Evolutionary conservation across 768 basidiomycete species (phyloP).

Genomic region (Tulasnella calospora): DNA sequence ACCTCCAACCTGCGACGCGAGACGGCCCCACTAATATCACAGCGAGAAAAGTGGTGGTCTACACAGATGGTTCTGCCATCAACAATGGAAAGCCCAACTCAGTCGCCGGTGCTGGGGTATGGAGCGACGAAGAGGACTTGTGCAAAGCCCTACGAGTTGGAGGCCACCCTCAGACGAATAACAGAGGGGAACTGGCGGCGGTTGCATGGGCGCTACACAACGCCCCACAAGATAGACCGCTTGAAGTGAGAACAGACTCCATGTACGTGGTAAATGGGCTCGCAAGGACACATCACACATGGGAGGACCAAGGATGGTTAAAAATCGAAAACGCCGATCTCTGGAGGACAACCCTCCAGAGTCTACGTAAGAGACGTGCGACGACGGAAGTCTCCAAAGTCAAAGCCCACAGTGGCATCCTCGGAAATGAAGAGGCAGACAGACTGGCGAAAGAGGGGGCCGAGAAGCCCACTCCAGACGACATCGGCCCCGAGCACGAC

Average conservation of each 20-base stretch:
- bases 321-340: neutral
- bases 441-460: neutral
- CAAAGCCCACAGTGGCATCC: neutral
- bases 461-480: neutral
- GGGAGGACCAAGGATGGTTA: slow-evolving; percentile 3
- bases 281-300: neutral
- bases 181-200: neutral
- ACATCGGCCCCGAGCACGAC: neutral
- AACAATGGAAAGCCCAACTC: neutral
- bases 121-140: neutral
- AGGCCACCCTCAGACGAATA: neutral
- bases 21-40: no score
- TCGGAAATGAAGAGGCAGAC: neutral
- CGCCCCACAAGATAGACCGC: neutral
- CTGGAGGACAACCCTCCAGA: neutral
- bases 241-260: neutral
- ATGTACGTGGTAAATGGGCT: neutral
- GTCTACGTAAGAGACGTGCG: neutral
- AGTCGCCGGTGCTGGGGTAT: neutral
- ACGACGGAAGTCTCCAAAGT: neutral
- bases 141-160: neutral
- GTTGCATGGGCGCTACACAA: neutral
- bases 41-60: no score
- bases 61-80: neutral
- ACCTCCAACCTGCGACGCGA: no score